These are phyloP conservation scores for Rhododendron ferrugineum DNA, from an alignment of 148 eudicot species.

Conservation along the genomic window DNA sequence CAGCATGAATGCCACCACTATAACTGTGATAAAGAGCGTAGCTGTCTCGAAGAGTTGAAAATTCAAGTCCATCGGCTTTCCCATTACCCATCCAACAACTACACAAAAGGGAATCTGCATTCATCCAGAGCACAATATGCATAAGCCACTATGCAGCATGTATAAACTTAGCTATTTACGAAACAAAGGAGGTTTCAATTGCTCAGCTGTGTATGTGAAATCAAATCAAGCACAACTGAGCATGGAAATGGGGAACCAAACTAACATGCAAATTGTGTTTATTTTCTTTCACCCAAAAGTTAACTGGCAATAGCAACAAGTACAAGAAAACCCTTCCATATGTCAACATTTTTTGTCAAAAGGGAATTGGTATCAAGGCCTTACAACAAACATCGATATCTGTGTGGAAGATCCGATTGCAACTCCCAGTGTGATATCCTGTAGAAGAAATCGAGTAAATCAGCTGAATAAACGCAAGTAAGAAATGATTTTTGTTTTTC, in stretches of 20 bases:
- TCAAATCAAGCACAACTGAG: neutral
- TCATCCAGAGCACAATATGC: conserved; percentile 12
- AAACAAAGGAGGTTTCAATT: neutral
- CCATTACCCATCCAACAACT: conserved; percentile 90
- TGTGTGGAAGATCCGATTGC: conserved; percentile 96
- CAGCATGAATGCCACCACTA: conserved; percentile 94
- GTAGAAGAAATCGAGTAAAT: neutral
- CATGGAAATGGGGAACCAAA: neutral
- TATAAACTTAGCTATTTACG: neutral
- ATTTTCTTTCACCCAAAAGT: neutral
- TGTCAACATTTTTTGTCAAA: neutral
- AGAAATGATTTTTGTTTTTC: neutral
- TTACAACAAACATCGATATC: conserved; percentile 97
- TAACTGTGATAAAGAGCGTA: conserved; percentile 81
- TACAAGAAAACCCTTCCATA: neutral
- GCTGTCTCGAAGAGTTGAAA: conserved; percentile 95
- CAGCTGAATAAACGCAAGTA: neutral
- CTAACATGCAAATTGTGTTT: neutral
- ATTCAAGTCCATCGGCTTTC: conserved; percentile 90
- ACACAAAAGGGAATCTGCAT: conserved; percentile 98
- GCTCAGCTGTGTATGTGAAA: neutral
- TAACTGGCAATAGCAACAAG: neutral
- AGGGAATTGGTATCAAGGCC: neutral
- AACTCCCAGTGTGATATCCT: conserved; percentile 90
- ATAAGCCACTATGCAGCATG: conserved; percentile 5